Base-by-base conservation (phyloP, 108 stramenopile genomes). In the Fistulifera solaris region DNA sequence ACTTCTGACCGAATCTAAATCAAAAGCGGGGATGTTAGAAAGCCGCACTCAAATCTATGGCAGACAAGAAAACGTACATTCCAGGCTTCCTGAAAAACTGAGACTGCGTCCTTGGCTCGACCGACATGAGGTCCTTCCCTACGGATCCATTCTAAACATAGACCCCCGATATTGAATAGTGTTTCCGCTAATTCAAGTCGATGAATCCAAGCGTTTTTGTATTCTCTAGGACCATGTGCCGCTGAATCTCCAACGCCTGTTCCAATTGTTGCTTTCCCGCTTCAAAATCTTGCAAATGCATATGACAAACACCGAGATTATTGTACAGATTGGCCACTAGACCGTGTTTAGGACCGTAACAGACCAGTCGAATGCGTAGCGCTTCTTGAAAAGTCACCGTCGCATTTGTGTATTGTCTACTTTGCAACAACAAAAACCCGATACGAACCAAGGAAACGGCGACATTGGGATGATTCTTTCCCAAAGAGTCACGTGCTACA, bases 271-370 rank as follows among this genome's bases (percentile, higher is more conserved):
- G 42, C 1, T 52, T 59, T 7, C 70, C 70, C 12, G 62, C 47
- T 8, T 40, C 43, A 61, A 70, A 80, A 13, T 72, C 28, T 53
- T 65, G 62, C 52, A 72, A 56, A 48, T 72, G 71, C 65, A 80
- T 63, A 16, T 80, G 60, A 48, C 74, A 75, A 11, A 73, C 71
- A 4, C 79, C 79, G 52, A 76, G 27, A 48, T 80, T 80, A 41
- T 80, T 80, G 62, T 70, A 71, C 45, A 80, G 39, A 44, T 75
- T 80, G 10, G 79, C 79, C 8, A 80, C 73, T 31, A 80, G 42
- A 12, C 48, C 56, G 63, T 80, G 79, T 19, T 27, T 18, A 12
- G 55, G 46, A 16, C 73, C 74, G 47, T 63, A 80, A 31, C 62
- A 49, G 19, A 50, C 54, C 19, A 43, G 28, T 18, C 79, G 71